Base-by-base conservation (phyloP, 768 basidiomycete species). In the Lentinula boryana region DNA sequence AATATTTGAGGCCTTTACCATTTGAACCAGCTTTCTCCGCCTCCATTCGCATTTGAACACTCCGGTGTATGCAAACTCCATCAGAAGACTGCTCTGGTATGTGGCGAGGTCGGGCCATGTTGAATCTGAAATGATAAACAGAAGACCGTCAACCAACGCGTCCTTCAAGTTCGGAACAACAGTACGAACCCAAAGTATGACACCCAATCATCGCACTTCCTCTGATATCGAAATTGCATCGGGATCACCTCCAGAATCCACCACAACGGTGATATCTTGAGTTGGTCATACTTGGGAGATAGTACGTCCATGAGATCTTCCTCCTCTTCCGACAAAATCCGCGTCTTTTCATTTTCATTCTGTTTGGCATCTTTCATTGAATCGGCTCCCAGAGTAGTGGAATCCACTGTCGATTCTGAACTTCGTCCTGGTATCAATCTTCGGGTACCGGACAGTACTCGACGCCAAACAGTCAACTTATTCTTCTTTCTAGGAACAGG, bases 241-340 rank as follows among this genome's bases (percentile, higher is more conserved):
- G 83, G 85, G 13, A 84, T 46, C 7, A 81, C 5, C 68, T 93
- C 91, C 43, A 91, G 72, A 36, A 83, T 57, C 91, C 90, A 91
- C 90, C 91, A 91, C 0, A 31, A 46, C 51, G 64, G 73, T 33
- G 71, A 64, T 1, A 81, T 53, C 44, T 65, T 63, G 27, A 91
- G 75, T 67, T 88, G 81, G 67, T 91, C 89, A 63, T 85, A 87
- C 1, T 76, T 69, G 0, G 81, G 83, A 36, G 76, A 74, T 13
- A 86, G 58, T 4, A 83, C 82, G 64, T 91, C 89, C 3, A 70
- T 68, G 35, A 87, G 63, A 35, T 91, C 88, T 62, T 89, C 86
- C 13, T 81, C 78, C 65, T 88, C 88, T 66, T 89, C 83, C 32
- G 68, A 73, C 64, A 76, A 33, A 8, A 21, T 33, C n/a, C 16